Base-by-base conservation (phyloP, 495 filamentous ascomycete species). In the Umbilicaria muhlenbergii region DNA sequence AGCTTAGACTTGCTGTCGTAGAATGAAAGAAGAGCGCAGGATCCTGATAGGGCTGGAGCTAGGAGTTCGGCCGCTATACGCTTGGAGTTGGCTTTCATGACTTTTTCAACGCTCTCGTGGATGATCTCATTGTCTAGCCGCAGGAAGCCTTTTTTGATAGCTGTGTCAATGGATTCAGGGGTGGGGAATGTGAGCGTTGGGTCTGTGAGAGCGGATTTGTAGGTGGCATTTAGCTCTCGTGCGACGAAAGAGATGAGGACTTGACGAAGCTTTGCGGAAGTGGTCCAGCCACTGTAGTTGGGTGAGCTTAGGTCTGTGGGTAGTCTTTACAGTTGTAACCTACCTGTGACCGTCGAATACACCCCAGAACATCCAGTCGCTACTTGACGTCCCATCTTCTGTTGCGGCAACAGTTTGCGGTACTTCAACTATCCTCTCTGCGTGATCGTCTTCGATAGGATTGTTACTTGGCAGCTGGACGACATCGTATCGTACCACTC, bases 341-440 rank as follows among this genome's bases (percentile, higher is more conserved):
- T 62, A 88, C 86, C 83, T 82, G 61, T 98, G 91, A 1, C 91
- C 91, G 58, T 99, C 91, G 62, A 94, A 99, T 11, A 99, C 87
- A 34, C 86, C 89, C 92, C 92, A 99, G 58, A 99, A 99, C 86
- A 95, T 96, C 91, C 91, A 99, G 56, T 99, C 91, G 46, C 73
- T 86, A 36, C 64, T 76, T n/a, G 66, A 41, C 5, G 65, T 59
- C 31, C 70, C 71, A 48, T 69, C 66, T 31, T 64, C 58, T 24
- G 67, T 60, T 11, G 67, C 65, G 16, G 72, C 67, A 33, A 74
- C 65, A 41, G 59, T 66, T 19, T 72, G 61, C 2, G 83, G 78
- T 11, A 94, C 73, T 62, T 98, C 86, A 34, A 96, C 83, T 47
- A 96, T 92, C 72, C 93, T 92, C 65, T 96, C 92, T 28, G 81